Percentiles rank a stretch among this genome's conserved stretches.
These are phyloP conservation scores for Vigna trinervia DNA, from an alignment of 306 rosid species.

Conservation along the genomic window DNA sequence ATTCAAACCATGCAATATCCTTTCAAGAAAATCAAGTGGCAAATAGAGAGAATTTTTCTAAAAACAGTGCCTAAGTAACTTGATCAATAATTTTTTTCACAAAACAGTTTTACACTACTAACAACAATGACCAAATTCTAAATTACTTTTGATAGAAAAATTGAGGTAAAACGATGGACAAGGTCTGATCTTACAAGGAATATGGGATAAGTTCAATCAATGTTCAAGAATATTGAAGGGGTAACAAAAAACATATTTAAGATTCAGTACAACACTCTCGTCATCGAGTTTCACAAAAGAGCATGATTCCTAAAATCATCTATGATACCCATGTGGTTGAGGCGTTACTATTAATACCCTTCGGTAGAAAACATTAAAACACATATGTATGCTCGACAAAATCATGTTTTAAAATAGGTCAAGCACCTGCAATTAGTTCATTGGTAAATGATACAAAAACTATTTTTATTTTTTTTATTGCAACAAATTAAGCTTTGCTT, in stretches of 20 bases:
- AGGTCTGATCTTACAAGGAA: conserved; percentile 24
- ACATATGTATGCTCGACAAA: no score
- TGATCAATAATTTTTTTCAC: not conserved
- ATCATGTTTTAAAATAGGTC: no score
- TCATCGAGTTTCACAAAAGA: not conserved
- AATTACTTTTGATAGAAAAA: conserved; percentile 15
- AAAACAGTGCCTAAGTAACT: not conserved
- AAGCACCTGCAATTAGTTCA: no score
- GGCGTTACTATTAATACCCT: no score
- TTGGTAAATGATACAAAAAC: no score
- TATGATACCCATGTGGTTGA: not conserved
- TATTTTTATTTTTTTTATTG: no score
- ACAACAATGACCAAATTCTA: conserved; percentile 19
- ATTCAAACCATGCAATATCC: conserved; percentile 27
- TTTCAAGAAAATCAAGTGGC: not conserved
- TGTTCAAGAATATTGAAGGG: conserved; percentile 9
- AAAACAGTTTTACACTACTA: not conserved
- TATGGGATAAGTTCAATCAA: no score
- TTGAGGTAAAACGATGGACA: not conserved
- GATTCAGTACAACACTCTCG: not conserved
- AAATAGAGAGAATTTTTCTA: not conserved
- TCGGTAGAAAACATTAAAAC: no score
- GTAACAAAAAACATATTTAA: conserved; percentile 25
- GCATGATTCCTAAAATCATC: not conserved
- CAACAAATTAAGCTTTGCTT: no score